Evolutionary conservation across 1,284 basidiomycete species (phyloP), one percentile per base, ranked within the genome.

Genomic region (Rhodotorula sp.): DNA sequence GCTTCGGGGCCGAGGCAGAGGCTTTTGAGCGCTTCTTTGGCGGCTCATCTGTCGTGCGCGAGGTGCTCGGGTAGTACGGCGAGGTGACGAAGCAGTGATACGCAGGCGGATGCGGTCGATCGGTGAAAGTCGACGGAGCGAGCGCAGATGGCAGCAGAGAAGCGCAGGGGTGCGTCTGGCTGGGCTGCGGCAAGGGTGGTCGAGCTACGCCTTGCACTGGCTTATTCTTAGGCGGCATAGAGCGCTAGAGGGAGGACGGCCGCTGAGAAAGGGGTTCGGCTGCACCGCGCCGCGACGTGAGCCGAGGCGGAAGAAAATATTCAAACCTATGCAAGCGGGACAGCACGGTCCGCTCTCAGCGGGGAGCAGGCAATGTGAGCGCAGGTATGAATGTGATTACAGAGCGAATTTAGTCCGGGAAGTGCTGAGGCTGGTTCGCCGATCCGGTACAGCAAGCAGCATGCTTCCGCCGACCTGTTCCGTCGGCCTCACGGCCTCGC

Each of bases 21-120:
- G 19, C 48, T 48, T 63, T 69, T 49, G 64, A 62, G 50, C 61
- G 60, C 47, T 66, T 68, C 67, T 70, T 68, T 8, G 57, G 34
- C 14, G 71, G 63, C 15, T 65, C 52, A 8, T 26, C 38, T 1
- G 61, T 21, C n/a, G 21, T 45, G 21, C 50, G n/a, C 2, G 55
- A 7, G 23, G n/a, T 21, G 5, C 48, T 31, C 5, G 72, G 56
- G 55, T 60, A 48, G 62, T 55, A 66, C 3, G 59, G 49, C 23
- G 69, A 71, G 10, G 55, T 34, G 23, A 76, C 57, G 62, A 76
- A 76, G 31, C 62, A 26, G 58, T 76, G 74, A 64, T 72, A 76
- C 14, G 64, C 47, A 10, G 66, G 15, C 0, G 70, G 26, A 38
- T 76, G 74, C 1, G 72, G 55, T 12, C 68, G 69, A 7, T 28